Conservation (phyloP, 2,329 filamentous ascomycete genomes). For the Neonectria ditissima region DNA sequence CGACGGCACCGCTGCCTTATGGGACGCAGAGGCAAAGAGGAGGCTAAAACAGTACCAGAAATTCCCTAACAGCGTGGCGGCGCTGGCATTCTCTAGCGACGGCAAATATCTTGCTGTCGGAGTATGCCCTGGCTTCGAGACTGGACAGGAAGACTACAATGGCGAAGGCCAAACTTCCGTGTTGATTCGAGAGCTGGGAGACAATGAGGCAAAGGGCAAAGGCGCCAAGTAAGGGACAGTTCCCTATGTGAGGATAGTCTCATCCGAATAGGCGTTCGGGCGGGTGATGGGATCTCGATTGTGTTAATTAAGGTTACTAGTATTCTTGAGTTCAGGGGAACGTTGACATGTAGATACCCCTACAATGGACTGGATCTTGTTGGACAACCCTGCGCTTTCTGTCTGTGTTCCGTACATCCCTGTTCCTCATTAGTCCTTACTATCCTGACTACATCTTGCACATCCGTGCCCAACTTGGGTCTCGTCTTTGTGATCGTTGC, state of each 20-base stretch:
- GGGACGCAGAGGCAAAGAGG: conserved; percentile 92
- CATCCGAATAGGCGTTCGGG: conserved; percentile 49
- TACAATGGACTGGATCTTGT: conserved; percentile 37
- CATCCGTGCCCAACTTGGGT: not conserved
- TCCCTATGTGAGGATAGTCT: conserved; percentile 26
- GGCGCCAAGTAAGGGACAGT: conserved; percentile 68
- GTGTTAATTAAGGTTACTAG: conserved; percentile 36
- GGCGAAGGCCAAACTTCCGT: conserved; percentile 81
- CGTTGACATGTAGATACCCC: conserved; percentile 50
- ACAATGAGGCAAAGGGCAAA: conserved; percentile 90
- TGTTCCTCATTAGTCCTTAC: not conserved
- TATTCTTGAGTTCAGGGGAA: conserved; percentile 35
- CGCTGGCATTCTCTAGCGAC: conserved; percentile 80
- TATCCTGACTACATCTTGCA: not conserved
- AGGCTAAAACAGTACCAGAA: conserved; percentile 91
- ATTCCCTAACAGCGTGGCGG: conserved; percentile 81
- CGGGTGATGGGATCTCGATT: conserved; percentile 41
- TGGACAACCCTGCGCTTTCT: not conserved
- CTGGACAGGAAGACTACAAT: conserved; percentile 81
- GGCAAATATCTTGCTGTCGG: conserved; percentile 84
- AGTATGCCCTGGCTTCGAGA: conserved; percentile 90
- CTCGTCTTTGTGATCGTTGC: conserved; percentile 6
- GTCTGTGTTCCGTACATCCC: not conserved
- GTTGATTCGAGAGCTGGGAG: conserved; percentile 84
- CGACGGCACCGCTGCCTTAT: conserved; percentile 90